These are phyloP conservation scores for Diplodia corticola DNA, from an alignment of 2,329 filamentous ascomycete genomes.

Conservation along the genomic window DNA sequence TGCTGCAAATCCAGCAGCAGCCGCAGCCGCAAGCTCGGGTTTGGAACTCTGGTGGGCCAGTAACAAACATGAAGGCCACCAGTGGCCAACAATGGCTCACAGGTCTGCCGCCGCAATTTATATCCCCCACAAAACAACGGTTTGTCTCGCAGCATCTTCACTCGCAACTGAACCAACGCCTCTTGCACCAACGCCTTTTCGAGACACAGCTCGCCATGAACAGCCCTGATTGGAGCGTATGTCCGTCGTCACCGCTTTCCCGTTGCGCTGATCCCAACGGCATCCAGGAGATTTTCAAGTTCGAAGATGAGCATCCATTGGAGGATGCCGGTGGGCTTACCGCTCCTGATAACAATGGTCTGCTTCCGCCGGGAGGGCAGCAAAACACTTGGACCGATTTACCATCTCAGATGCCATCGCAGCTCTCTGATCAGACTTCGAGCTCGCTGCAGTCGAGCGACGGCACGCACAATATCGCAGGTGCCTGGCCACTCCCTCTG, in stretches of 20 bases:
- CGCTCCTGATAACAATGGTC: not conserved
- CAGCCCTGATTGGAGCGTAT: slow-evolving; percentile 17
- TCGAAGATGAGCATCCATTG: not conserved
- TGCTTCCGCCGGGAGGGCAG: not conserved
- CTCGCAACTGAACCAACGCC: not conserved
- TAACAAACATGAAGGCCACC: not conserved
- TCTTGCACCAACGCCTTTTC: not conserved
- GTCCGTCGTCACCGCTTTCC: not conserved
- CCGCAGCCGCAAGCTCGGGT: not conserved
- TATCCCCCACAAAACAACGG: not conserved
- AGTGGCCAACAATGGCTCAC: slow-evolving; percentile 6
- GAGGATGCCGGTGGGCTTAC: not conserved
- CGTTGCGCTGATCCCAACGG: not conserved
- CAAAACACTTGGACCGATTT: not conserved
- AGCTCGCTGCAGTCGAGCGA: not conserved
- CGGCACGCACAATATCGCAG: not conserved
- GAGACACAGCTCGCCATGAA: slow-evolving; percentile 15
- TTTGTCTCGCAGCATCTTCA: not conserved
- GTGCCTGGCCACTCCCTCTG: not conserved
- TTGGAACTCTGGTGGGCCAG: not conserved
- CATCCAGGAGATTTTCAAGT: not conserved
- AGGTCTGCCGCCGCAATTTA: not conserved
- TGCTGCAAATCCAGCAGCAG: slow-evolving; percentile 7
- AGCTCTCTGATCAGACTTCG: not conserved
- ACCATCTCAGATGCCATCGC: not conserved